phyloP scores from a whole-genome alignment of 2,329 filamentous ascomycete species.

The Hortaea werneckii region DNA sequence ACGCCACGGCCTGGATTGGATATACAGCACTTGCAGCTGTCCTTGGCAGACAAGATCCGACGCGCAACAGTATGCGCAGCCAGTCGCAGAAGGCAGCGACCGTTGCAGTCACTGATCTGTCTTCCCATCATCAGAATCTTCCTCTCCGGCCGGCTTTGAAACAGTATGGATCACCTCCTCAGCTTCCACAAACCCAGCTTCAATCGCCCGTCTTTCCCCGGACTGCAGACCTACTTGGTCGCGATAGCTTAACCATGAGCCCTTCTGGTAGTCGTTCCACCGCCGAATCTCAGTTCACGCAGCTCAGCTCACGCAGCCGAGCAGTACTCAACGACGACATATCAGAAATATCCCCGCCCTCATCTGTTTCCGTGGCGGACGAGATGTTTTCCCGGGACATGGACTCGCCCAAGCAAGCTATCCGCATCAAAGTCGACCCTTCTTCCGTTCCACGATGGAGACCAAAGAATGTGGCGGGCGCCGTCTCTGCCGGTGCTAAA shows the following conservation, averaged over 20 bases:
- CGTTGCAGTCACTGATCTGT: background rate
- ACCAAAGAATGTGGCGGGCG: conserved; percentile 11
- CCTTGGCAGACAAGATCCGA: conserved; percentile 42
- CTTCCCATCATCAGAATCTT: background rate
- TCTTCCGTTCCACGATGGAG: conserved; percentile 12
- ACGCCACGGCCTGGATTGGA: conserved; percentile 27
- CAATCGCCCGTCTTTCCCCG: background rate
- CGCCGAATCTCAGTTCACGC: background rate
- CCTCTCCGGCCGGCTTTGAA: background rate
- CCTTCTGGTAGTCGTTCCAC: background rate
- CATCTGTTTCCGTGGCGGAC: conserved; percentile 9
- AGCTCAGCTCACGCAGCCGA: conserved; percentile 10
- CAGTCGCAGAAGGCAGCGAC: background rate
- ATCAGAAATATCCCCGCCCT: conserved; percentile 14
- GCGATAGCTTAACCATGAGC: background rate
- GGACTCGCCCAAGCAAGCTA: conserved; percentile 34
- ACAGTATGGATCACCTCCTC: background rate
- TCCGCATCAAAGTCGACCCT: conserved; percentile 37
- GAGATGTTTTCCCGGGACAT: conserved; percentile 22
- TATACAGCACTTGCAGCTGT: conserved; percentile 58
- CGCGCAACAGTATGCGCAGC: conserved; percentile 9
- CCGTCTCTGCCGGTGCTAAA: conserved; percentile 25
- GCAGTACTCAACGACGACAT: conserved; percentile 5
- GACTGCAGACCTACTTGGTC: background rate
- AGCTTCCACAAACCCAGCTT: background rate